These are phyloP conservation scores for Penicillium diatomitis DNA, from an alignment of 495 filamentous ascomycete genomes.

Conservation along the genomic window DNA sequence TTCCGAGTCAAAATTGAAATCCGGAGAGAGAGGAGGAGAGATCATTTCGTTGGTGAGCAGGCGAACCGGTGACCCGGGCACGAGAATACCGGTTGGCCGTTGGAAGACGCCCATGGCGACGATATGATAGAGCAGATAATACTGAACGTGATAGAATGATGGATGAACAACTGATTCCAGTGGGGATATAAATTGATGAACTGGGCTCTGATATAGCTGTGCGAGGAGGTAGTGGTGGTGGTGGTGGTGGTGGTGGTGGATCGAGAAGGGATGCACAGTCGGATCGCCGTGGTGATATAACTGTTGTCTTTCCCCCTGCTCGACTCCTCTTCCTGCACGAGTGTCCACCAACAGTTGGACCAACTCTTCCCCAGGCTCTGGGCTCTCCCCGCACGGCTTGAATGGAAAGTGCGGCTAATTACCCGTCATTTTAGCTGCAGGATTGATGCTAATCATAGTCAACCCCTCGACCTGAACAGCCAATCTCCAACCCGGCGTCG, in stretches of 20 bases:
- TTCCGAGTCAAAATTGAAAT: slow-evolving; percentile 36
- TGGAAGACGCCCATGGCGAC: slow-evolving; percentile 35
- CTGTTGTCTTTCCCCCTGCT: too few relatives aligned
- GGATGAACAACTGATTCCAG: too few relatives aligned
- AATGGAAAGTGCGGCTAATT: slow-evolving; percentile 10
- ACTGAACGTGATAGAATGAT: neutral
- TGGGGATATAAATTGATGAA: too few relatives aligned
- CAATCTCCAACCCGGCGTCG: slow-evolving; percentile 6
- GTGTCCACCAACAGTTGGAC: neutral
- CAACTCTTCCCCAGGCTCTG: neutral
- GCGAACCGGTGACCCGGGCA: slow-evolving; percentile 27
- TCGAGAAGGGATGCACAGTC: too few relatives aligned
- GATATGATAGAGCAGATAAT: neutral
- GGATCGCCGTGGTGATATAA: too few relatives aligned
- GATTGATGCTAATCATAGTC: slow-evolving; percentile 20
- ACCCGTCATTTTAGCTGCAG: slow-evolving; percentile 6
- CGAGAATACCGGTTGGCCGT: slow-evolving; percentile 33
- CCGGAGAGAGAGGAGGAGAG: slow-evolving; percentile 34
- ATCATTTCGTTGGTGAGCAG: slow-evolving; percentile 36
- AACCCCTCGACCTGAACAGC: slow-evolving; percentile 1
- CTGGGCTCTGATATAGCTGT: too few relatives aligned
- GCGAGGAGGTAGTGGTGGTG: too few relatives aligned
- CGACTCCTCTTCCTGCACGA: too few relatives aligned
- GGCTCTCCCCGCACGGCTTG: slow-evolving; percentile 12
- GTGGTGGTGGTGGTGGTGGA: too few relatives aligned